Base-by-base conservation (phyloP, 2,329 filamentous ascomycete species). In the Penicillium brevicompactum region DNA sequence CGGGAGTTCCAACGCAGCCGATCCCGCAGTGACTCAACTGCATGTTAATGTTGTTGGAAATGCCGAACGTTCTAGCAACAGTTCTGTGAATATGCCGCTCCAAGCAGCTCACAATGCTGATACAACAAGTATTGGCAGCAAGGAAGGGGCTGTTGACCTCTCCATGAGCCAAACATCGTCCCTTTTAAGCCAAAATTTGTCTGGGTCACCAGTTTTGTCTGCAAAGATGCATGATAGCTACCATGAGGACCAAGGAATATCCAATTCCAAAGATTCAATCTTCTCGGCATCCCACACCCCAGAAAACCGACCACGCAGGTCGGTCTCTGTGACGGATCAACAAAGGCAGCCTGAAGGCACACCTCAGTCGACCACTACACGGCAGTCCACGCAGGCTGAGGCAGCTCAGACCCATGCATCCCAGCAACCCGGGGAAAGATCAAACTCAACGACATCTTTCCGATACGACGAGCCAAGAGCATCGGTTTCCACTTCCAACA, bases 11-110 rank as follows among this genome's bases (percentile, higher is more conserved):
- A 59, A 55, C 60, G 72, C 58, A 76, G 78, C 65, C 72, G 82
- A 66, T 60, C 72, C 64, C 72, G 79, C 67, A 63, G 73, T 73
- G 65, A 80, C 57, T 73, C 85, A 77, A 59, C 51, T 76, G 14
- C 71, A 76, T 57, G 74, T 76, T 44, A 76, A 73, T 58, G 72
- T 71, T 34, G 53, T 68, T 11, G 69, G 72, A 34, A 50, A 62
- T 22, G 63, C 60, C 1, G 24, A 55, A 45, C 66, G 61, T 32
- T 68, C 67, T 24, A 66, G 67, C 49, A 73, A 66, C 49, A 69
- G 66, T 49, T 71, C 74, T 32, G 53, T 67, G 46, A 72, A 68
- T 51, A 52, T 65, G 6, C 66, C 70, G 22, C 60, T 66, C n/a
- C 68, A 67, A 50, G 64, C 67, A 13, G 38, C 69, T n/a, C 66